Evolutionary conservation across 2,329 filamentous ascomycete species (phyloP), one percentile per base, ranked within the genome.

Genomic region (Coccinonectria pachysandricola): DNA sequence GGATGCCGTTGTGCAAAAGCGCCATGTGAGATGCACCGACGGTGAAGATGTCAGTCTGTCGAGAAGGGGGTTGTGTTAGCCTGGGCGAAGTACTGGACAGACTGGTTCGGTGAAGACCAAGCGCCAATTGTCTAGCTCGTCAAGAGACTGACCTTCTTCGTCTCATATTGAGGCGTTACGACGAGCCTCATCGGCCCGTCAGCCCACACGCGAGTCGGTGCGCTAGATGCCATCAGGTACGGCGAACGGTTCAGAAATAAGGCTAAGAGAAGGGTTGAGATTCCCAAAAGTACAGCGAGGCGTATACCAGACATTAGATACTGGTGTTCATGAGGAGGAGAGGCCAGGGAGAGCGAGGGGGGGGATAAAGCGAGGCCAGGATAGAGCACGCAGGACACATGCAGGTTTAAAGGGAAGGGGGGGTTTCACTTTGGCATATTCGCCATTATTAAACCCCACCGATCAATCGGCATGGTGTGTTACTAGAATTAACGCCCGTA

Each of bases 1-100:
- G 65, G 41, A 78, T 68, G 30, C 65, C 56, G 42, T 78, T 78
- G 57, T 78, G 71, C 25, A 74, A 54, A 26, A 75, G 49, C 3
- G 63, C 60, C 71, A 75, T 77, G 49, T 77, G 67, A 10, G 69
- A 71, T 0, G 72, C 70, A 12, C 67, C 68, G 0, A 59, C 61
- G 2, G 67, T 71, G 49, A 74, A 75, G 37, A 72, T 57, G 41
- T 75, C 69, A 19, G 64, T 65, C 64, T 70, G 15, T 6, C 12
- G 10, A n/a, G 17, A 20, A 8, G 10, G 19, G 11, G 24, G 34
- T 12, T 9, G 15, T n/a, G 6, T 11, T 14, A 4, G 21, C 25
- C n/a, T n/a, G n/a, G n/a, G n/a, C n/a, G n/a, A n/a, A n/a, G n/a
- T n/a, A n/a, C n/a, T n/a, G n/a, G n/a, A n/a, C n/a, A n/a, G n/a